Base-by-base conservation (phyloP, 352 stramenopile species). In the Phytophthora podocarpi region DNA sequence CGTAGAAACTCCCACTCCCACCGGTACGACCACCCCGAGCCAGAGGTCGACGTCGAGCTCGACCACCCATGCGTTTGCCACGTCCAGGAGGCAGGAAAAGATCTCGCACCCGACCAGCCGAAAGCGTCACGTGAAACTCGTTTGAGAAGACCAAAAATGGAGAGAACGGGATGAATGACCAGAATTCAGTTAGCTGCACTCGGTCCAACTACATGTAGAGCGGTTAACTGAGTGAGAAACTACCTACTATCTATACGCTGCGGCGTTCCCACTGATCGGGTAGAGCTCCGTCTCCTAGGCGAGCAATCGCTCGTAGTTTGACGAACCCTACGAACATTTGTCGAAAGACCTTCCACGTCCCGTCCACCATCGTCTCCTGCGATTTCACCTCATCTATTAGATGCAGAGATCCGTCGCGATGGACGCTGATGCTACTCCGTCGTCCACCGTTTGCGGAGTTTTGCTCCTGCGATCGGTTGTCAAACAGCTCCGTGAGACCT, bases 301-400 rank as follows among this genome's bases (percentile, higher is more conserved):
- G 55, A 0, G 75, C 85, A 7, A 83, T 50, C 1, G 76, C 52
- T 5, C 82, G 82, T 20, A 91, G 56, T 15, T 74, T 70, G 12
- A 78, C 72, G 34, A 89, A 90, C n/a, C 71, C 77, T 0, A 85
- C 68, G 39, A 92, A 67, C 34, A 91, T 72, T 50, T 90, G 82
- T 1, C 81, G 82, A n/a, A 94, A 85, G 26, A 80, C 75, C 37
- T 83, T 89, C 82, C 82, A 91, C 40, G 76, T 82, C 64, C 90
- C 82, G 36, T 88, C 80, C 26, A 90, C 80, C 35, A 78, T 51
- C 52, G 36, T 59, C 21, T 74, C 68, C 21, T 64, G 64, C 7
- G 66, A 41, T 30, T 84, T 66, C 1, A 72, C 52, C 13, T 84
- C 66, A 15, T 90, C 67, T 16, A 72, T 65, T 10, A 86, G 51